Conservation (phyloP, 352 stramenopile species). For the Pythium oligandrum region DNA sequence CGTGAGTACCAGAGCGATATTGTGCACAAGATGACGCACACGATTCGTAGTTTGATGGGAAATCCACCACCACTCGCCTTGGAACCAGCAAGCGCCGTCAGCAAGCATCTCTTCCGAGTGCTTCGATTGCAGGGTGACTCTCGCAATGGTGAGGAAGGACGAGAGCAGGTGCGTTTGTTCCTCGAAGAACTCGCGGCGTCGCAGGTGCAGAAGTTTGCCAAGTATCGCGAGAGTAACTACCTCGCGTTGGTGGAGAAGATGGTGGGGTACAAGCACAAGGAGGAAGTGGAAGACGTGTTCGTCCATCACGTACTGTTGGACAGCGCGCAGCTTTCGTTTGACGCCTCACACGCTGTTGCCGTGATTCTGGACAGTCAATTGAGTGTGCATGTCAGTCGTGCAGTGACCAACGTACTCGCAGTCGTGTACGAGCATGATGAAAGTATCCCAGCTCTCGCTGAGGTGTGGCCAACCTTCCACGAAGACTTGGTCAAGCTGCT, state of each 20-base stretch:
- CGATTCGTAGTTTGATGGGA: slow-evolving; percentile 29
- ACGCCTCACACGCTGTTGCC: slow-evolving; percentile 2
- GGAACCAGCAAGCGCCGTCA: slow-evolving; percentile 37
- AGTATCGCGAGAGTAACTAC: slow-evolving; percentile 42
- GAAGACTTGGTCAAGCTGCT: slow-evolving; percentile 49
- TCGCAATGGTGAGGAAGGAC: neutral
- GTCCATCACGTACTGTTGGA: slow-evolving; percentile 9
- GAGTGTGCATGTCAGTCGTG: slow-evolving; percentile 3
- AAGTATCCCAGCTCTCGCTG: slow-evolving; percentile 6
- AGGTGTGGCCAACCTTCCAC: slow-evolving; percentile 44
- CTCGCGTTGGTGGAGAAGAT: slow-evolving; percentile 38
- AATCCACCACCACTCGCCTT: slow-evolving; percentile 20
- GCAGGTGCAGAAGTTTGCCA: slow-evolving; percentile 47
- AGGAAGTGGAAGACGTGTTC: slow-evolving; percentile 18
- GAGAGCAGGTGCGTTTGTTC: slow-evolving; percentile 20
- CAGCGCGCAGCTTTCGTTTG: slow-evolving; percentile 4
- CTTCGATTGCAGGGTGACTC: slow-evolving; percentile 20
- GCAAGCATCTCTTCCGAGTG: slow-evolving; percentile 55
- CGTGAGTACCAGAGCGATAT: slow-evolving; percentile 50
- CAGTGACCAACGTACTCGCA: slow-evolving; percentile 10
- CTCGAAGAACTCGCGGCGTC: slow-evolving; percentile 49
- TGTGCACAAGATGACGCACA: slow-evolving; percentile 37
- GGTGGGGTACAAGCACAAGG: slow-evolving; percentile 39
- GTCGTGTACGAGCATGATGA: slow-evolving; percentile 6
- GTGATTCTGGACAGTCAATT: slow-evolving; percentile 8